Evolutionary conservation across 352 stramenopile genomes (phyloP), one percentile per base, ranked within the genome.

Genomic region (Pythium aristosporum): DNA sequence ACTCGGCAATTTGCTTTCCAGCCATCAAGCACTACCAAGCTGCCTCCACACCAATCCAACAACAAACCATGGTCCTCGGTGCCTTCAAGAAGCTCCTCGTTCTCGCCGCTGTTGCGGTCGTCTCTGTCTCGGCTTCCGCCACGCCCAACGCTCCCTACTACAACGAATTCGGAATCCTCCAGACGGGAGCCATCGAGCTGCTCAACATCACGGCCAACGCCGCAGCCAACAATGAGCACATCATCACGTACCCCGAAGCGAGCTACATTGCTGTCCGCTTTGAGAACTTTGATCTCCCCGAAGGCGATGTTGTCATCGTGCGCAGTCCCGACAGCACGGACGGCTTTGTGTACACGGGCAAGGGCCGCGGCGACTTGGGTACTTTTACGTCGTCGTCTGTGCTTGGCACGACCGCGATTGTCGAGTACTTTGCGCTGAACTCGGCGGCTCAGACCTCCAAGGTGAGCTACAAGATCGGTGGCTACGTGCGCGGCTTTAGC

Each of bases 261-360:
- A 77, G 64, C 18, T 88, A 88, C 62, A 78, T 87, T 34, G 63
- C 77, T 5, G 71, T 90, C 20, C 71, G 84, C 55, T 88, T 92
- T 43, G 43, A 63, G 46, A 59, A 60, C 25, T 79, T 92, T 37
- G 67, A 85, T 58, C 65, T 92, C 5, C 80, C 80, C 3, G 57
- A 73, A 15, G 75, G 72, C 18, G 79, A 90, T 42, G 66, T 68
- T 10, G 71, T 90, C 15, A 60, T 83, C 39, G 52, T 78, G 36
- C 53, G 47, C 44, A n/a, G n/a, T n/a, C n/a, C n/a, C n/a, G n/a
- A n/a, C n/a, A n/a, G n/a, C n/a, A 39, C 57, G 11, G 68, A 68
- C 25, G 59, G 48, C 21, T 69, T 73, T 41, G 49, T 62, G 39
- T 62, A 69, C 57, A 51, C 56, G 48, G 53, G 47, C 52, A 64